Evolutionary conservation across 2,329 filamentous ascomycete genomes (phyloP).

Genomic region (Fusarium aywerte): DNA sequence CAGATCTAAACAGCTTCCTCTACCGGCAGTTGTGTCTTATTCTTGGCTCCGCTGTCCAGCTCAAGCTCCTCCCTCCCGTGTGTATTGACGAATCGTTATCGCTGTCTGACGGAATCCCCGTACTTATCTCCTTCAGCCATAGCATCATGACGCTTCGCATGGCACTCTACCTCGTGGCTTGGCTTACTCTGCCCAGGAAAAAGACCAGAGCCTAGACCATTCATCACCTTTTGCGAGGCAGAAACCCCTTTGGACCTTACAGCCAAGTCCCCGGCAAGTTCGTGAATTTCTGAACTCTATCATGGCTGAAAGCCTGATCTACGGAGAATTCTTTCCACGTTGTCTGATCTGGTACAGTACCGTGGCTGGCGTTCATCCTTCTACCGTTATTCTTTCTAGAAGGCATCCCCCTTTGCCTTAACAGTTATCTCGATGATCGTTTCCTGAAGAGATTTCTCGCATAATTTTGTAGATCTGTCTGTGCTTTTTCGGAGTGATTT

Average conservation of each 20-base stretch:
- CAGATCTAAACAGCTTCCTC: background rate
- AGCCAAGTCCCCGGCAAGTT: background rate
- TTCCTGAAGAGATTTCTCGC: slow-evolving; percentile 26
- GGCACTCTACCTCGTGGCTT: slow-evolving; percentile 31
- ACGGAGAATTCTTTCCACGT: slow-evolving; percentile 29
- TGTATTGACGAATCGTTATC: slow-evolving; percentile 9
- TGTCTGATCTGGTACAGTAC: background rate
- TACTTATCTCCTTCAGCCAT: slow-evolving; percentile 21
- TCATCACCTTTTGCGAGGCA: background rate
- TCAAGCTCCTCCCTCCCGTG: background rate
- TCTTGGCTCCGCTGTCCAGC: slow-evolving; percentile 24
- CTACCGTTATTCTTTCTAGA: slow-evolving; percentile 29
- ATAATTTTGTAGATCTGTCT: background rate
- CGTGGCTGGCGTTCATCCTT: slow-evolving; percentile 14
- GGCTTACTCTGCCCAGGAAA: slow-evolving; percentile 18
- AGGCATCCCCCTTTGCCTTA: slow-evolving; percentile 32
- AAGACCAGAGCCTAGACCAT: slow-evolving; percentile 16
- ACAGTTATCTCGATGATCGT: background rate
- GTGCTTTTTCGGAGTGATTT: slow-evolving; percentile 4
- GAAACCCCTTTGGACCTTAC: slow-evolving; percentile 24
- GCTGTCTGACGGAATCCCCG: slow-evolving; percentile 28
- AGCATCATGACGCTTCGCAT: slow-evolving; percentile 25
- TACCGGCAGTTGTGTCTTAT: background rate
- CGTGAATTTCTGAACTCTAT: slow-evolving; percentile 2
- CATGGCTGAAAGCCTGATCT: background rate